A percentile compares a stretch with the other conserved stretches of the same genome.
Evolutionary conservation across 139 green algal species (phyloP).

Genomic region (Penium margaritaceum): DNA sequence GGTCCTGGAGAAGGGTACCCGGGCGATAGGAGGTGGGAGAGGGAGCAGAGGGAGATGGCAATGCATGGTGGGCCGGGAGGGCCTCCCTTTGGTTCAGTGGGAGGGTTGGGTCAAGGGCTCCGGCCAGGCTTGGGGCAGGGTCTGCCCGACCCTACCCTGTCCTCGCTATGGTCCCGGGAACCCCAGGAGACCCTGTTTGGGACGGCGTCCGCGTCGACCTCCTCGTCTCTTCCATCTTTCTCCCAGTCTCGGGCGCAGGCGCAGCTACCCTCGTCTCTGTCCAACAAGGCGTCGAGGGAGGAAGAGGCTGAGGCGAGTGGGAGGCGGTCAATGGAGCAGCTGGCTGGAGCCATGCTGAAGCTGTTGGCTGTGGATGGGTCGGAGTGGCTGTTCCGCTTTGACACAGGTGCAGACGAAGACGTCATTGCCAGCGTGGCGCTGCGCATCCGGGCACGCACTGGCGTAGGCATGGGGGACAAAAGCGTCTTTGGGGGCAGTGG

Average conservation of each 20-base stretch:
- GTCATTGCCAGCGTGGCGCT: constrained; percentile 3
- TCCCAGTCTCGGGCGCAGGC: no score
- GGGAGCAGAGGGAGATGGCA: no score
- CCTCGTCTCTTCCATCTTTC: neutral
- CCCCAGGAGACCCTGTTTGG: constrained; percentile 26
- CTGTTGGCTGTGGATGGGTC: constrained; percentile 10
- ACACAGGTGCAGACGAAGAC: constrained; percentile 21
- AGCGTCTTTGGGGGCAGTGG: no score
- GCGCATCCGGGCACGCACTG: neutral
- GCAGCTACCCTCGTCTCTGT: no score
- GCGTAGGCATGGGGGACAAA: neutral
- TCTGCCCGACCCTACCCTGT: no score
- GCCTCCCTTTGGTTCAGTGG: no score
- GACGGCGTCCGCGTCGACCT: neutral
- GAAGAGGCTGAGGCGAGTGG: neutral
- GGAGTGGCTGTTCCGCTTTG: constrained; percentile 26
- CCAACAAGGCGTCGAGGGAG: no score
- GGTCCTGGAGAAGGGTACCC: no score
- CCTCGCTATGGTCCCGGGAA: constrained; percentile 5
- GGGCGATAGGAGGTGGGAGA: no score
- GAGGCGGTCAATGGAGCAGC: neutral
- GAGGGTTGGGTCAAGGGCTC: no score
- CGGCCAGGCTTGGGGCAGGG: no score
- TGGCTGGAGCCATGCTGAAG: neutral
- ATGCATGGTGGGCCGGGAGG: no score